These are phyloP conservation scores for Leccinum solheimii DNA, from an alignment of 1,284 basidiomycete species.

Conservation along the genomic window DNA sequence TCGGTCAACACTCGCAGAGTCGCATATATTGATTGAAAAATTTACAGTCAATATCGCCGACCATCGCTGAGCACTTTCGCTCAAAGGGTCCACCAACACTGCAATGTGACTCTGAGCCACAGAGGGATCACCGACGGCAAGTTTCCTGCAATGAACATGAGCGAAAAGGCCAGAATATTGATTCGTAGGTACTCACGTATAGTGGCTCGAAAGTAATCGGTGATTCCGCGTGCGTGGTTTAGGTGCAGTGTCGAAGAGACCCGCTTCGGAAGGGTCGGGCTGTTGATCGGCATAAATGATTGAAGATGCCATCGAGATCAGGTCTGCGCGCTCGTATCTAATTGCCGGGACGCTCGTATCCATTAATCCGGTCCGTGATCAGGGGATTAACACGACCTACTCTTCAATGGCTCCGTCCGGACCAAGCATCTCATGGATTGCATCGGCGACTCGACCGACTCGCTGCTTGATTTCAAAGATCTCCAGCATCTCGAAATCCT, in stretches of 20 bases:
- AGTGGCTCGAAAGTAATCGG: constrained; percentile 54
- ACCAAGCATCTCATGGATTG: constrained; percentile 56
- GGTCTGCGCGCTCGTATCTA: constrained; percentile 56
- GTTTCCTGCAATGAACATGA: constrained; percentile 47
- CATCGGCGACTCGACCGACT: constrained; percentile 63
- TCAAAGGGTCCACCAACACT: constrained; percentile 83
- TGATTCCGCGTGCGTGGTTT: constrained; percentile 62
- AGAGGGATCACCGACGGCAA: constrained; percentile 66
- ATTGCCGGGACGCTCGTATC: background rate
- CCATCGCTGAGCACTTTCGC: constrained; percentile 84
- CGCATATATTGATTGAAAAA: background rate
- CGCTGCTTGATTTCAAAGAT: constrained; percentile 73
- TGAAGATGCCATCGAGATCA: constrained; percentile 68
- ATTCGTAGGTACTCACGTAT: constrained; percentile 54
- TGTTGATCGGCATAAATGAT: constrained; percentile 67
- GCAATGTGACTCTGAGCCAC: constrained; percentile 74
- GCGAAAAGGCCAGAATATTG: background rate
- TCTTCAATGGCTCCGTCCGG: constrained; percentile 45
- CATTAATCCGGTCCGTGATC: background rate
- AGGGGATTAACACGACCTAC: constrained; percentile 34
- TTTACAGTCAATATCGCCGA: constrained; percentile 71
- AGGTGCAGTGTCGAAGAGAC: constrained; percentile 65
- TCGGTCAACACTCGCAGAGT: constrained; percentile 1
- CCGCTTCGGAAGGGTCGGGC: constrained; percentile 70
- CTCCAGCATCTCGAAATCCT: constrained; percentile 71